These are phyloP conservation scores for Ophiostoma sp. DNA, from an alignment of 2,329 filamentous ascomycete species.

Conservation along the genomic window DNA sequence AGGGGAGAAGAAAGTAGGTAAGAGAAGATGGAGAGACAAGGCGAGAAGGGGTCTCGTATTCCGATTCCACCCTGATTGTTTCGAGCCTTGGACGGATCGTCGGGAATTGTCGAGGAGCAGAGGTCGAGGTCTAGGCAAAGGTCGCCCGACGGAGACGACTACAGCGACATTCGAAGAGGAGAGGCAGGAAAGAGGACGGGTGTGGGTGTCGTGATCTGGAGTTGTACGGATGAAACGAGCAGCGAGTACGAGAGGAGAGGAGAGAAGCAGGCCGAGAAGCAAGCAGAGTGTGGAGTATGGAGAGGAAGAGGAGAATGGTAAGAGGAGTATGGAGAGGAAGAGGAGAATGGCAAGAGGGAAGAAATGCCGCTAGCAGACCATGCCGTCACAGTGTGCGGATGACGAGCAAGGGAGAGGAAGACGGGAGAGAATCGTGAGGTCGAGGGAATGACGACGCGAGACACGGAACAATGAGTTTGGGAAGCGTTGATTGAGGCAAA, in stretches of 20 bases:
- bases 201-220: neutral
- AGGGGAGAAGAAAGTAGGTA: neutral
- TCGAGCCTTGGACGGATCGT: slow-evolving; percentile 11
- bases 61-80: slow-evolving; percentile 4
- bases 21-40: slow-evolving; percentile 9
- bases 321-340: slow-evolving; percentile 2
- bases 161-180: slow-evolving; percentile 1
- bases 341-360: neutral
- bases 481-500: neutral
- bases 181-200: neutral
- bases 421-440: neutral
- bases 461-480: neutral
- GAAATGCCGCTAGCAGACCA: slow-evolving; percentile 9
- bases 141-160: slow-evolving; percentile 2
- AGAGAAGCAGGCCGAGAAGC: too few species aligned
- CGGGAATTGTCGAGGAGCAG: slow-evolving; percentile 2
- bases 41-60: slow-evolving; percentile 6
- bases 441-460: neutral
- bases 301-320: neutral
- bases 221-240: neutral
- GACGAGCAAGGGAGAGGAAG: neutral
- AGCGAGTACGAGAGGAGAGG: slow-evolving; percentile 2
- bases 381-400: neutral
- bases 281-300: neutral
- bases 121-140: slow-evolving; percentile 5